Base-by-base conservation (phyloP, 2,329 filamentous ascomycete genomes). In the Colletotrichum musae region DNA sequence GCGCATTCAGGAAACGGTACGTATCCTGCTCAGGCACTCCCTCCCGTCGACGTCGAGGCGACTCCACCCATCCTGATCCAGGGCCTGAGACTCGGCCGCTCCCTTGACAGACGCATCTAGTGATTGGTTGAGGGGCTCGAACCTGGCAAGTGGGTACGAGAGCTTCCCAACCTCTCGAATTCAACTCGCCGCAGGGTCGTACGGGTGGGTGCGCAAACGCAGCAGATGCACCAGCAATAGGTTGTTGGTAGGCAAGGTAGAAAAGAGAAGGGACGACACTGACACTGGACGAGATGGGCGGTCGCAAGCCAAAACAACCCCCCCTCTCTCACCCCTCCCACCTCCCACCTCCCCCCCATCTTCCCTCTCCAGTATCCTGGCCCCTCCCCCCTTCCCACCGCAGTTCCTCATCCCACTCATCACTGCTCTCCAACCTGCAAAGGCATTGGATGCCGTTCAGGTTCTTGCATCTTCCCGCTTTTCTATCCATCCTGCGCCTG, bases 91-190 rank as follows among this genome's bases (percentile, higher is more conserved):
- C 32, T 48, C 65, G 53, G 65, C 41, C 70, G 47, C 41, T 62
- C 67, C 58, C 60, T 64, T 41, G 47, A 47, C 24, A 50, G 47
- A 1, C 6, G 21, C 47, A 6, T 9, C 36, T 13, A 5, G 5
- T 67, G 66, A 71, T 71, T 71, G 70, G 70, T 4, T 13, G 36
- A 10, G 3, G 18, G 13, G 21, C 57, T 71, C 61, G 51, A 62
- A 59, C 62, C 58, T 69, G 50, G 70, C 53, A 68, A 70, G 61
- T 70, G 65, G 66, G 51, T 39, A 62, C 24, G 52, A 62, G 65
- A 59, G 67, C 58, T 68, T 67, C 76, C 78, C 78, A 80, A 73
- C 78, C 78, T 79, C 78, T 80, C 75, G 71, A 76, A 76, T 80
- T 78, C 72, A 51, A 68, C 58, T 68, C 57, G 68, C 28, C 50